Base-by-base conservation (phyloP, 352 stramenopile genomes). In the Phytopythium vexans region DNA sequence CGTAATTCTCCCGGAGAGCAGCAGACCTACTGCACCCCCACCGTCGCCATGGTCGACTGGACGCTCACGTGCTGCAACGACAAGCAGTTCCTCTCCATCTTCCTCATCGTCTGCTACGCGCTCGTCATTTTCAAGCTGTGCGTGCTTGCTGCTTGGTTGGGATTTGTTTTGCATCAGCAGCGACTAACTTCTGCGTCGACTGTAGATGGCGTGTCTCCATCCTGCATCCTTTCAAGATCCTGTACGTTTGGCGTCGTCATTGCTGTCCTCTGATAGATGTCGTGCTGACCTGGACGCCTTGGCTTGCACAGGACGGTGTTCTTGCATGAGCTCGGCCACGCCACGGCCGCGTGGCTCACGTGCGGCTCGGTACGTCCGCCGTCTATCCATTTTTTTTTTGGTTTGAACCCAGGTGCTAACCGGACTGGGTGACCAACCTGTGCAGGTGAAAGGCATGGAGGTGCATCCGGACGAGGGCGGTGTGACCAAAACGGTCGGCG, bases 41-140 rank as follows among this genome's bases (percentile, higher is more conserved):
- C 21, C 21, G 21, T 27, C 21, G 32, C 42, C 41, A 68, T 68
- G 53, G 52, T 80, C 36, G 76, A 91, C 57, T 78, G 63, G 68
- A 79, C 62, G 41, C 75, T 93, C 54, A 68, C 74, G 62, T 96
- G 86, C 78, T 96, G 86, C 80, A 96, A 94, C 60, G 82, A 94
- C 65, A 72, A 86, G 56, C 86, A 96, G 56, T 88, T 82, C 49
- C 67, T 87, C 42, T 88, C 79, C 46, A 92, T 94, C 64, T 94
- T 93, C 72, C 77, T 96, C 68, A 92, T 96, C 77, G 49, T 83
- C 47, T 79, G 69, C 63, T 96, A 96, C 72, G 68, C 82, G 7
- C 43, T 96, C 51, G 64, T 80, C 56, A 96, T 96, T 67, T 89
- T 94, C 58, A 94, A 94, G 60, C 70, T 94, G 82, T 94, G 54